Evolutionary conservation across 768 basidiomycete genomes (phyloP), one percentile per base, ranked within the genome.

Genomic region (Mycena amicta): DNA sequence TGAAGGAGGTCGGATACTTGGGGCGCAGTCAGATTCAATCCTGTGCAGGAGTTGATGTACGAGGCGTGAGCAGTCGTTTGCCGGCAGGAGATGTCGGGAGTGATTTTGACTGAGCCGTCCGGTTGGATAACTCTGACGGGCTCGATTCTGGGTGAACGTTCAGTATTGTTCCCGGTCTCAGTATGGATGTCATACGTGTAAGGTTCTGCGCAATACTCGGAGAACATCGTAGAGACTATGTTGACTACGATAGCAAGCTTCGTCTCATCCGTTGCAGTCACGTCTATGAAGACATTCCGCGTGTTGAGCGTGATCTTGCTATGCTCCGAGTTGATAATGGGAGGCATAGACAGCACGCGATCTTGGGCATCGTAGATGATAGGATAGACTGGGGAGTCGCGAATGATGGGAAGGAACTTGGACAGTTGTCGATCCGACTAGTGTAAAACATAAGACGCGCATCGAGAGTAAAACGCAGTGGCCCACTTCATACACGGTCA

Each of bases 281-380:
- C 86, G 73, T 99, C 97, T 65, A 99, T 91, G 77, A 98, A 98
- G 71, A 99, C 78, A 72, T 98, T 98, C 52, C 81, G 83, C 12
- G 97, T 98, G 69, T 94, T 88, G 61, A 97, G 78, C 0, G 92
- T 92, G 69, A 99, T 98, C 78, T 98, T 98, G 71, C 93, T 98
- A 74, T 93, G 92, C 64, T 97, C 90, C 3, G 94, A 95, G 75
- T 97, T 97, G 75, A 96, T 96, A 71, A 99, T 98, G 8, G 97
- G 97, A 37, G 97, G 97, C 89, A 98, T 95, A 20, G 93, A 95
- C 27, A 97, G 80, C 2, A 98, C 96, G 27, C 80, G 85, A 71
- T 93, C 92, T 57, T 89, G 80, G 11, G 84, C 80, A 72, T 98
- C 96, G 74, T 98, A 98, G 70, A 98, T 97, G 75, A 98, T 90